Conservation (phyloP, 2,329 filamentous ascomycete species). For the Arthrobotrys conoides region DNA sequence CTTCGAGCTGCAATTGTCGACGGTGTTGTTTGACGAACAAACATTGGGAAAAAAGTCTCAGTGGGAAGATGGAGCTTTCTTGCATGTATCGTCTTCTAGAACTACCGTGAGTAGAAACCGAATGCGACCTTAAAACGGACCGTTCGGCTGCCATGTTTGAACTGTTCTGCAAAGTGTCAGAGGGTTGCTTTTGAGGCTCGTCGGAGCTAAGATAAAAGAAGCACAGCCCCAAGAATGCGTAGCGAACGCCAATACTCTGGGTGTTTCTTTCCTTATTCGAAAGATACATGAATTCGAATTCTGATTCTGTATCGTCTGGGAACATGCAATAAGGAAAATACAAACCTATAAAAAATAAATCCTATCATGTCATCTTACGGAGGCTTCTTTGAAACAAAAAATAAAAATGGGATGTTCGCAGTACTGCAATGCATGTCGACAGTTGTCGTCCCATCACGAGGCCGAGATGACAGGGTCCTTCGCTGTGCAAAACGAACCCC, state of each 20-base stretch:
- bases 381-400: background rate
- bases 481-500: slow-evolving; percentile 20
- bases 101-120: slow-evolving; percentile 16
- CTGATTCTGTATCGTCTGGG: background rate
- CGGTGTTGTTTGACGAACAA: slow-evolving; percentile 11
- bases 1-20: background rate
- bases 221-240: slow-evolving; percentile 23
- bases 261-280: background rate
- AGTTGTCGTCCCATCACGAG: slow-evolving; percentile 34
- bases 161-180: slow-evolving; percentile 11
- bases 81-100: background rate
- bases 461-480: slow-evolving; percentile 34
- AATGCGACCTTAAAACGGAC: slow-evolving; percentile 37
- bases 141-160: slow-evolving; percentile 51
- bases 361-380: background rate
- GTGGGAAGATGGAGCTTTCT: slow-evolving; percentile 12
- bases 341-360: background rate
- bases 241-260: slow-evolving; percentile 16
- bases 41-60: background rate
- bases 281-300: slow-evolving; percentile 1
- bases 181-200: slow-evolving; percentile 28
- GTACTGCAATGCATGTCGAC: slow-evolving; percentile 23
- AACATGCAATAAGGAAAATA: background rate
- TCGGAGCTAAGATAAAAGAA: slow-evolving; percentile 32
- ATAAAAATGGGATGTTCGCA: slow-evolving; percentile 6